phyloP scores from a whole-genome alignment of 2,329 filamentous ascomycete species.

The Thermochaetoides dissita region DNA sequence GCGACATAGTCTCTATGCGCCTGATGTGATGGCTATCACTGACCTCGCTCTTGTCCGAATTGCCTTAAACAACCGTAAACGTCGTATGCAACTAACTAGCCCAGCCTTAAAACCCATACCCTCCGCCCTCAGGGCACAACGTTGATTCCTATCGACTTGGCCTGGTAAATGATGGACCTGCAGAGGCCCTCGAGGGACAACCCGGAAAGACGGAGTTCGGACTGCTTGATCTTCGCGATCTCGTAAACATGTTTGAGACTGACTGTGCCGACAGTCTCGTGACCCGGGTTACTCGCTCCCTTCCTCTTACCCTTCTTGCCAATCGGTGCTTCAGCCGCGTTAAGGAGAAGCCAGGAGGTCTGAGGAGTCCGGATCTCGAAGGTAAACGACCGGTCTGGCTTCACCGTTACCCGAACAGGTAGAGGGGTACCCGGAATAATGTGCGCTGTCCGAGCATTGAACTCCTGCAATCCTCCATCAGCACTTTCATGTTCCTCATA shows the following conservation, averaged over 20 bases:
- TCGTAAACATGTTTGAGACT: slow-evolving; percentile 94
- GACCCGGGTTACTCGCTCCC: slow-evolving; percentile 61
- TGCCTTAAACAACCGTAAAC: slow-evolving; percentile 13
- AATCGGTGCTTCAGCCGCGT: slow-evolving; percentile 60
- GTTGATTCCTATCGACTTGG: slow-evolving; percentile 60
- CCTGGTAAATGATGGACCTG: slow-evolving; percentile 59
- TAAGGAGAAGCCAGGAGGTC: slow-evolving; percentile 80
- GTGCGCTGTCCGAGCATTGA: slow-evolving; percentile 86
- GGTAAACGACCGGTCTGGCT: slow-evolving; percentile 80
- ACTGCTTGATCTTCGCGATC: slow-evolving; percentile 91
- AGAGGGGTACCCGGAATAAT: slow-evolving; percentile 72
- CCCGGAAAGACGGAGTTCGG: slow-evolving; percentile 59
- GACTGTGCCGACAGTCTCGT: slow-evolving; percentile 69
- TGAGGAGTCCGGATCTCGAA: slow-evolving; percentile 90
- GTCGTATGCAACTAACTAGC: slow-evolving; percentile 5
- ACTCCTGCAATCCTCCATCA: slow-evolving; percentile 51
- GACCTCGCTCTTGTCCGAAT: slow-evolving; percentile 1
- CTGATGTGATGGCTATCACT: background rate
- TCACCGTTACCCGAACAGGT: slow-evolving; percentile 80
- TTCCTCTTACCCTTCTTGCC: slow-evolving; percentile 64
- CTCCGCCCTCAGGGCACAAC: slow-evolving; percentile 43
- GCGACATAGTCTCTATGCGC: background rate
- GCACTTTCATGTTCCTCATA: background rate
- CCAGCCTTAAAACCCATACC: background rate
- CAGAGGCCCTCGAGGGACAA: slow-evolving; percentile 57